Evolutionary conservation across 1,139 yeast species (phyloP).

Genomic region (Hansenula sp.): DNA sequence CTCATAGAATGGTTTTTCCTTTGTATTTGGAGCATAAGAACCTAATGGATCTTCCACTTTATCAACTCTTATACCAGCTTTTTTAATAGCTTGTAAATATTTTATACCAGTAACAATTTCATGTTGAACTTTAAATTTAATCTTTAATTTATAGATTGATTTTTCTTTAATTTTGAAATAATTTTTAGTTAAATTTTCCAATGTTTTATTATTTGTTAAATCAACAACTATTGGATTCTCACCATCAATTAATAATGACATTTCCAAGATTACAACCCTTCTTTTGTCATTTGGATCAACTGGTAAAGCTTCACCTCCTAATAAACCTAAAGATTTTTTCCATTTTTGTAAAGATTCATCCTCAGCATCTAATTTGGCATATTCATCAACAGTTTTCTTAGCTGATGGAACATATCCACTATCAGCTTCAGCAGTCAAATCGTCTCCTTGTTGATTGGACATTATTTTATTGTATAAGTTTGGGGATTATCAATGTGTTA

Average conservation of each 20-base stretch:
- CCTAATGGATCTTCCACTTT: slow-evolving; percentile 87
- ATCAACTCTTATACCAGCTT: slow-evolving; percentile 85
- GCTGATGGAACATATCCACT: slow-evolving; percentile 77
- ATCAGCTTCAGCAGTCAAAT: slow-evolving; percentile 57
- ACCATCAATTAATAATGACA: slow-evolving; percentile 67
- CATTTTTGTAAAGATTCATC: slow-evolving; percentile 90
- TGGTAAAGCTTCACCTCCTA: slow-evolving; percentile 54
- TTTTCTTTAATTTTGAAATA: slow-evolving; percentile 77
- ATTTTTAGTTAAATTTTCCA: slow-evolving; percentile 50
- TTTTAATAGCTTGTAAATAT: slow-evolving; percentile 80
- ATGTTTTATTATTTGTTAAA: slow-evolving; percentile 49
- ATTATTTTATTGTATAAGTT: not conserved
- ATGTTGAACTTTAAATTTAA: slow-evolving; percentile 83
- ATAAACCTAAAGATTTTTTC: slow-evolving; percentile 85
- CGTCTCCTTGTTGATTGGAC: slow-evolving; percentile 42
- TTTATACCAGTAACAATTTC: slow-evolving; percentile 89
- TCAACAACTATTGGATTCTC: slow-evolving; percentile 61
- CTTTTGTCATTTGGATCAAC: slow-evolving; percentile 77
- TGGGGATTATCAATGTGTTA: not conserved
- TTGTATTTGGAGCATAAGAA: slow-evolving; percentile 87
- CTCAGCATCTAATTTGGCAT: slow-evolving; percentile 79
- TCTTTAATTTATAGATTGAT: slow-evolving; percentile 65
- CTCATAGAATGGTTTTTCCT: slow-evolving; percentile 76
- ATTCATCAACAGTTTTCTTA: slow-evolving; percentile 84
- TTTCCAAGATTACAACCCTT: slow-evolving; percentile 74